Evolutionary conservation across 1,284 basidiomycete genomes (phyloP), one percentile per base, ranked within the genome.

Genomic region (Tetrapyrgos nigripes): DNA sequence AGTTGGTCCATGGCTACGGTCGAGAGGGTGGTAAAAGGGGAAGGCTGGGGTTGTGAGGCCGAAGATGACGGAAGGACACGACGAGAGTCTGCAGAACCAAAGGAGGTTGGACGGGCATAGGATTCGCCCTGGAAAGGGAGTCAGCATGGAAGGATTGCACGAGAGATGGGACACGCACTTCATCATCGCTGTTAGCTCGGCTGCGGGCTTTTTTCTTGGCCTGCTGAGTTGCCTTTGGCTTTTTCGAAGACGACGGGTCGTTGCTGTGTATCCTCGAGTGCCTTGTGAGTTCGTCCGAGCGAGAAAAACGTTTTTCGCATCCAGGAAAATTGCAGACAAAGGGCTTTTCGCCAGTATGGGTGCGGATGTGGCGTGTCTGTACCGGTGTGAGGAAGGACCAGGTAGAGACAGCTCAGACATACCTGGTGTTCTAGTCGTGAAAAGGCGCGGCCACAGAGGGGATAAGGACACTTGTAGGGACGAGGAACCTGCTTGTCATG

Each of bases 231-330:
- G 56, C 78, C 76, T 45, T 82, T 78, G 56, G 73, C 63, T 50
- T 71, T 68, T 33, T 66, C 60, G 53, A 50, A 21, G 27, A 47
- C 14, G 55, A 28, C 10, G 52, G 75, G 68, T 87, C 80, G 65
- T 84, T 87, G 65, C 77, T 89, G 75, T 99, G 97, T 67, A 98
- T 99, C 57, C 97, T 87, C 0, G 94, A 91, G 70, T 99, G 97
- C 58, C 97, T 86, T 23, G 97, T 99, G 65, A 99, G 86, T 76
- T 99, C 97, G 79, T 99, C 97, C 19, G 94, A 96, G 62, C 97
- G 89, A 29, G 94, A 97, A 77, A 99, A 99, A 27, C 96, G 92
- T 76, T 98, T 99, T 76, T 98, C 96, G 83, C 97, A 99, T n/a
- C 89, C 88, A 1, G 94, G 89, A 74, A 92, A 94, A 1, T 88